phyloP scores from a whole-genome alignment of 805 yeast genomes.

The Kuraishia piskuri region DNA sequence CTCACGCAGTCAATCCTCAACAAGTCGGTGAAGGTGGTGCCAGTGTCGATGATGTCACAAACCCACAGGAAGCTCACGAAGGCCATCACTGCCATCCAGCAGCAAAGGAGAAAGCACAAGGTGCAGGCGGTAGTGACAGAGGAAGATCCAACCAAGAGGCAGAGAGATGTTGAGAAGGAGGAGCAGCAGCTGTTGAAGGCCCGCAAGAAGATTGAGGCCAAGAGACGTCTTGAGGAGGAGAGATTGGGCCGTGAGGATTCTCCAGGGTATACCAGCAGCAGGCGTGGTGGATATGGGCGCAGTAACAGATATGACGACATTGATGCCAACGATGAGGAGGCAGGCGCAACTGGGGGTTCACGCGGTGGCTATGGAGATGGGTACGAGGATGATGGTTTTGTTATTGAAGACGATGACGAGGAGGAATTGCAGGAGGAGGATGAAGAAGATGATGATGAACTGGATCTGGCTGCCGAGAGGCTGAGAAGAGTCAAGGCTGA shows the following conservation, averaged over 20 bases:
- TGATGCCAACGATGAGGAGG: slow-evolving; percentile 34
- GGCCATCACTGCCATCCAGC: slow-evolving; percentile 47
- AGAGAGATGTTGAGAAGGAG: slow-evolving; percentile 57
- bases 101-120: slow-evolving; percentile 33
- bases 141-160: slow-evolving; percentile 64
- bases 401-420: slow-evolving; percentile 27
- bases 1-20: slow-evolving; percentile 58
- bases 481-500: slow-evolving; percentile 44
- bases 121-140: slow-evolving; percentile 42
- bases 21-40: slow-evolving; percentile 67
- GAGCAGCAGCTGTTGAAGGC: slow-evolving; percentile 51
- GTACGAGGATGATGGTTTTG: slow-evolving; percentile 24
- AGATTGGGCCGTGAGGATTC: slow-evolving; percentile 33
- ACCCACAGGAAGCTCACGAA: slow-evolving; percentile 76
- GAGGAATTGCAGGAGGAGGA: slow-evolving; percentile 20
- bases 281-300: slow-evolving; percentile 6
- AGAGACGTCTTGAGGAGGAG: slow-evolving; percentile 50
- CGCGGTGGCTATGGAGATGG: slow-evolving; percentile 16
- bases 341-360: slow-evolving; percentile 21
- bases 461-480: slow-evolving; percentile 50
- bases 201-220: slow-evolving; percentile 22
- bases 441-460: slow-evolving; percentile 24
- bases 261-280: slow-evolving; percentile 7
- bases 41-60: slow-evolving; percentile 81
- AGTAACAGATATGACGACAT: slow-evolving; percentile 26